Evolutionary conservation across 371 early-diverging fungal genomes (phyloP).

Genomic region (Mortierella sp.): DNA sequence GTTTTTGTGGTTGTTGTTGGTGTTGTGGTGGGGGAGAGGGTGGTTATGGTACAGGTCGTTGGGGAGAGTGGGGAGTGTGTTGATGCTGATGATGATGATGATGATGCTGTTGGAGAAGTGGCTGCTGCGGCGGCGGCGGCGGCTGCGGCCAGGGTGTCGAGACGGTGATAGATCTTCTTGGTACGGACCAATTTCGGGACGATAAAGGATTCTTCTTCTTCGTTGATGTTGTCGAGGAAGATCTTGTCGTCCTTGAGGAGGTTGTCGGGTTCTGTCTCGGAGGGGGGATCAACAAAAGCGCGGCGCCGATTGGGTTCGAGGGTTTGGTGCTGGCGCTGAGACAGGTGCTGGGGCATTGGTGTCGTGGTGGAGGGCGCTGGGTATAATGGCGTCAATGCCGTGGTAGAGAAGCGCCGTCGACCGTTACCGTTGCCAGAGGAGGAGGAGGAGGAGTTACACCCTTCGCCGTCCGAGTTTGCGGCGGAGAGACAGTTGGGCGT

Average conservation of each 20-base stretch:
- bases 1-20: neutral
- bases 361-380: neutral
- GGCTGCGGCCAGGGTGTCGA: constrained; percentile 4
- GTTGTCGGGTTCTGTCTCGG: neutral
- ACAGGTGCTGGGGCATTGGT: constrained; percentile 4
- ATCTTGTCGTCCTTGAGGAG: neutral
- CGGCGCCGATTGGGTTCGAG: constrained; percentile 2
- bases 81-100: neutral
- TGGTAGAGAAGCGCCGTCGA: constrained; percentile 1
- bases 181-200: constrained; percentile 8
- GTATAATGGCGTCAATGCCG: constrained; percentile 3
- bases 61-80: neutral
- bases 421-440: neutral
- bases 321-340: constrained; percentile 1
- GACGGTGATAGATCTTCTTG: constrained; percentile 5
- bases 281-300: neutral
- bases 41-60: neutral
- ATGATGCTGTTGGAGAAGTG: neutral
- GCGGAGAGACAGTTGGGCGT: constrained; percentile 6
- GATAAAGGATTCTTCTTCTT: neutral
- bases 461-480: constrained; percentile 6
- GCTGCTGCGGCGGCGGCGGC: neutral
- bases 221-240: neutral
- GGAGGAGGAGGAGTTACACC: neutral
- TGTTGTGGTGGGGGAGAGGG: neutral